phyloP scores from a whole-genome alignment of 805 yeast genomes.

The Starmerella lactis-condensi region DNA sequence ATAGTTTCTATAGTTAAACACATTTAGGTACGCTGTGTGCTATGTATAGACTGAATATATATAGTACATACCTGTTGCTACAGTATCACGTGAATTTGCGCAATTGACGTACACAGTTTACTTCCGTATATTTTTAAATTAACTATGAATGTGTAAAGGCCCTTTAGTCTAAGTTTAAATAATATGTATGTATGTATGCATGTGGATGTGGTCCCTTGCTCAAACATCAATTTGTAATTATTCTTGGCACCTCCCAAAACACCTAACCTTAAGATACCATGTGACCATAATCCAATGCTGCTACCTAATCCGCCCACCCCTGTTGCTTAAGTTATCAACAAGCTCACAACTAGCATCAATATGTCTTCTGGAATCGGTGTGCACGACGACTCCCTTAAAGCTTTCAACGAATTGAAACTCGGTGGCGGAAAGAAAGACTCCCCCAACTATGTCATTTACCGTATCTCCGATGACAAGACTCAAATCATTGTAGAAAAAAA shows the following conservation, averaged over 20 bases:
- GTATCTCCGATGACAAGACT: conserved; percentile 69
- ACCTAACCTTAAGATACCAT: neutral
- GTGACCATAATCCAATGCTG: neutral
- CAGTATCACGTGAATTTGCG: too few relatives aligned
- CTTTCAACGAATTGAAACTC: conserved; percentile 89
- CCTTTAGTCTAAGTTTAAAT: too few relatives aligned
- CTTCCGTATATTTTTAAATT: too few relatives aligned
- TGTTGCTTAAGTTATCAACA: neutral
- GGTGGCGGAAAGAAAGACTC: conserved; percentile 45
- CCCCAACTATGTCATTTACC: conserved; percentile 61
- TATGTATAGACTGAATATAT: too few relatives aligned
- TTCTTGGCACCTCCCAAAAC: neutral
- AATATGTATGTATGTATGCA: too few relatives aligned
- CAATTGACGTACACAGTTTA: too few relatives aligned
- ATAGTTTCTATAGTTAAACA: too few relatives aligned
- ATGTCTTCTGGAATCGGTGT: conserved; percentile 46
- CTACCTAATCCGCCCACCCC: neutral
- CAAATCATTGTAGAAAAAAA: conserved; percentile 79
- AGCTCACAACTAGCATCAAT: conserved; percentile 1
- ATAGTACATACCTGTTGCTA: too few relatives aligned
- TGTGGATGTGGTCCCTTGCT: too few relatives aligned
- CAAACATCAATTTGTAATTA: too few relatives aligned
- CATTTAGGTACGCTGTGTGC: too few relatives aligned
- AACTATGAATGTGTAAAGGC: too few relatives aligned
- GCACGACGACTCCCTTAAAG: conserved; percentile 76